Conservation (phyloP, 208 protist genomes). For the Dictyostelium gargantuum region DNA sequence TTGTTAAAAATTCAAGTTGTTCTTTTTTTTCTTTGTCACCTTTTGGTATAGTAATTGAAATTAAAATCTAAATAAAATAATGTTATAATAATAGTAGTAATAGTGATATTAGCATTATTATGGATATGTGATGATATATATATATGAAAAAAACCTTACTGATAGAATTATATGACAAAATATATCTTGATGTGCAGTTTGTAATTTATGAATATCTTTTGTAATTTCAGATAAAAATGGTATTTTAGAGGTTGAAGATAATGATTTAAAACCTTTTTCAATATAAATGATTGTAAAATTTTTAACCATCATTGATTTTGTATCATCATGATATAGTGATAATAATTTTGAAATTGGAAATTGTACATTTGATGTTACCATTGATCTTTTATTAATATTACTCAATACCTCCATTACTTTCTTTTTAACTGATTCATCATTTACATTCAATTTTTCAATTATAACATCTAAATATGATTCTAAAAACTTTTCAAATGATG, state of each 20-base stretch:
- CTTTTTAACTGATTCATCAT: constrained; percentile 14
- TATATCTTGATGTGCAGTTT: constrained; percentile 39
- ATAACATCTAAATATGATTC: background rate
- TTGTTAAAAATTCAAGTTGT: background rate
- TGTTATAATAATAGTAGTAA: background rate
- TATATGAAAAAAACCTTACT: too few relatives aligned
- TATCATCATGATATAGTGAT: constrained; percentile 25
- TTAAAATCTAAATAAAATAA: background rate
- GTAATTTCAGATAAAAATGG: background rate
- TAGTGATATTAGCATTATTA: background rate
- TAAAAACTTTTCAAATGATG: constrained; percentile 12
- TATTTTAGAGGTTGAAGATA: background rate
- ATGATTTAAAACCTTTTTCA: constrained; percentile 47
- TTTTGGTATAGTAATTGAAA: background rate
- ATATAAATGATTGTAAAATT: constrained; percentile 79
- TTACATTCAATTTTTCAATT: background rate
- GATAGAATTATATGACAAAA: constrained; percentile 53
- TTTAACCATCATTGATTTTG: constrained; percentile 12
- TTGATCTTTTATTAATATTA: constrained; percentile 71
- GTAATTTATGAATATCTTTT: background rate
- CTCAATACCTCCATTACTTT: constrained; percentile 76
- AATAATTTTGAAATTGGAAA: constrained; percentile 66
- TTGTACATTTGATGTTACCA: constrained; percentile 47
- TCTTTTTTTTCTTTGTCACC: background rate
- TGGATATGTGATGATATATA: background rate